These are phyloP conservation scores for Saksenaea vasiformis DNA, from an alignment of 371 early-diverging fungal species.

Conservation along the genomic window DNA sequence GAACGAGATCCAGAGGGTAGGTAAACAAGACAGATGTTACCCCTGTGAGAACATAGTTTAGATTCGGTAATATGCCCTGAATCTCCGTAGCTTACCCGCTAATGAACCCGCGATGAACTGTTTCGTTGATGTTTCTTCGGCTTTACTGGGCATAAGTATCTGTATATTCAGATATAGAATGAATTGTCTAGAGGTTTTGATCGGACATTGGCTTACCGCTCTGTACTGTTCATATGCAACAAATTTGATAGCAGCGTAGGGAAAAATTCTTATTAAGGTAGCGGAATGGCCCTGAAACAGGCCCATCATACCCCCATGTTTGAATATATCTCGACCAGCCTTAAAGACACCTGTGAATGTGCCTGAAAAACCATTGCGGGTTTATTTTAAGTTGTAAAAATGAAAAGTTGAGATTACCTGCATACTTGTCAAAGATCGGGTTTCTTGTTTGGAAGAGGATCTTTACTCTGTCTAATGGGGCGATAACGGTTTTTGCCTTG, in stretches of 20 bases:
- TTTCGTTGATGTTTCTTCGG: conserved; percentile 58
- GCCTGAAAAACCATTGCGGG: conserved; percentile 49
- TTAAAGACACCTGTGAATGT: conserved; percentile 84
- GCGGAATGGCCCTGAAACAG: conserved; percentile 96
- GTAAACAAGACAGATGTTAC: conserved; percentile 88
- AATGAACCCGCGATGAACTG: conserved; percentile 78
- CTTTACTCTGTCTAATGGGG: conserved; percentile 97
- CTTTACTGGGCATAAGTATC: conserved; percentile 71
- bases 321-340: conserved; percentile 77
- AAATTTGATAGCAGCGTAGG: conserved; percentile 96
- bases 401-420: conserved; percentile 49
- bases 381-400: neutral
- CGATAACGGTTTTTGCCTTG: conserved; percentile 91
- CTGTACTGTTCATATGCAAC: conserved; percentile 91
- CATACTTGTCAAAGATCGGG: conserved; percentile 82
- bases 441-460: conserved; percentile 95
- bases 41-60: conserved; percentile 52
- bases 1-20: conserved; percentile 93
- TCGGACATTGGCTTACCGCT: conserved; percentile 45
- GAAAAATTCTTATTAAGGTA: conserved; percentile 91
- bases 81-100: conserved; percentile 58
- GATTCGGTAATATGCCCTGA: neutral
- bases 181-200: neutral
- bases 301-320: conserved; percentile 72
- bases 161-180: conserved; percentile 16